A percentile compares a stretch with the other conserved stretches of the same genome.
Conservation (phyloP, 2,329 filamentous ascomycete species). For the Neopestalotiopsis rosae region DNA sequence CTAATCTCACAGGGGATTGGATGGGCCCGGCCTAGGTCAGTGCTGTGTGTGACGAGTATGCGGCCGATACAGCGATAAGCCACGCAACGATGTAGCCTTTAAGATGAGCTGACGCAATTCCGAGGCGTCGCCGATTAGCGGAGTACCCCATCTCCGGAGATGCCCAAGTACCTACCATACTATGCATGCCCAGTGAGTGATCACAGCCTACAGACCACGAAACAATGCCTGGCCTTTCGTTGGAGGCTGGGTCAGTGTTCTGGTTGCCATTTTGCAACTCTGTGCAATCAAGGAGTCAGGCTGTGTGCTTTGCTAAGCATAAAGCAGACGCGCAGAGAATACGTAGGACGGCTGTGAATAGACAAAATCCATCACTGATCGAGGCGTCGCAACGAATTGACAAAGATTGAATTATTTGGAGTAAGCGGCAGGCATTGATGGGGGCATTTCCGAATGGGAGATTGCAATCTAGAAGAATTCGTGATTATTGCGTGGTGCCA, state of each 20-base stretch:
- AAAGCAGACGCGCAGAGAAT: not conserved
- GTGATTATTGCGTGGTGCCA: not conserved
- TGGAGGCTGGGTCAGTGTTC: not conserved
- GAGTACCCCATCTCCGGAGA: slow-evolving; percentile 7
- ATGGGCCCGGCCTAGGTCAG: not conserved
- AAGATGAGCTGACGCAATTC: slow-evolving; percentile 16
- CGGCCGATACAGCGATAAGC: slow-evolving; percentile 5
- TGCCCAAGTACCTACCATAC: not conserved
- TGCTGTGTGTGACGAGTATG: slow-evolving; percentile 3
- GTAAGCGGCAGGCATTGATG: not conserved
- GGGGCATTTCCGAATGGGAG: not conserved
- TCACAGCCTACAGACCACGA: not conserved
- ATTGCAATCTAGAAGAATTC: not conserved
- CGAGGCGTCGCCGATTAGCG: slow-evolving; percentile 3
- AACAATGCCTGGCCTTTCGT: not conserved
- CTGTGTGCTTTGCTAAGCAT: slow-evolving; percentile 7
- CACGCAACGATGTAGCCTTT: slow-evolving; percentile 11
- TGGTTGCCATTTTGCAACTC: not conserved
- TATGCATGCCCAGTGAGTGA: not conserved
- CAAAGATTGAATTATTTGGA: not conserved
- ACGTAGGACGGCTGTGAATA: not conserved
- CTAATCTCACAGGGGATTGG: not conserved
- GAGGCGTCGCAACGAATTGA: not conserved
- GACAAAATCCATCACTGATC: not conserved
- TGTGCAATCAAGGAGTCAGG: not conserved